These are phyloP conservation scores for Aspergillus aculeatinus DNA, from an alignment of 2,329 filamentous ascomycete species.

Conservation along the genomic window DNA sequence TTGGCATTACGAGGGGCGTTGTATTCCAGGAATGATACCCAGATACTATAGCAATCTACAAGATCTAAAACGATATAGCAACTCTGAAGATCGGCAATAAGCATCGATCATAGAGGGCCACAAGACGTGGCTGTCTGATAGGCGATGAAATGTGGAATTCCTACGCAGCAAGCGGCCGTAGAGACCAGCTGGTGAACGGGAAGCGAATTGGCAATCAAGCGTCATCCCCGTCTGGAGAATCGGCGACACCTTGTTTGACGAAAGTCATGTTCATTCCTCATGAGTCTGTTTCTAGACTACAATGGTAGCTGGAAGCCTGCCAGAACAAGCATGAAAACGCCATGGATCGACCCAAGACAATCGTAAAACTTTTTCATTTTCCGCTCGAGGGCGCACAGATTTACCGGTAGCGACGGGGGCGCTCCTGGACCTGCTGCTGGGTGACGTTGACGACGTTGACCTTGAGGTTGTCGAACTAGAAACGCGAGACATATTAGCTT, in stretches of 20 bases:
- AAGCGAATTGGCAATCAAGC: conserved; percentile 83
- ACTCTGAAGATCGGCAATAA: background rate
- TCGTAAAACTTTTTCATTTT: conserved; percentile 25
- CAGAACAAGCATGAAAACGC: conserved; percentile 29
- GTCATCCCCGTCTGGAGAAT: conserved; percentile 71
- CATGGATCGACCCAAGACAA: conserved; percentile 32
- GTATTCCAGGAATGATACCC: conserved; percentile 15
- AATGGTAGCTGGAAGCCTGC: conserved; percentile 27
- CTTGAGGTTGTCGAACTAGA: conserved; percentile 91
- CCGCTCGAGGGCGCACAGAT: conserved; percentile 10
- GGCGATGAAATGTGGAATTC: background rate
- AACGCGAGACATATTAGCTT: background rate
- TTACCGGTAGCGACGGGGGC: conserved; percentile 63
- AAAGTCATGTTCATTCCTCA: conserved; percentile 43
- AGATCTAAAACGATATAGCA: background rate
- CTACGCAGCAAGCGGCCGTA: background rate
- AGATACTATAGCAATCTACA: conserved; percentile 1
- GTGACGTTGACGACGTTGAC: conserved; percentile 91
- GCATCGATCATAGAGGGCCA: background rate
- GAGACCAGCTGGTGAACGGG: conserved; percentile 21
- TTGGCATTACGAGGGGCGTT: conserved; percentile 11
- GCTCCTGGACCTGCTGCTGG: conserved; percentile 83
- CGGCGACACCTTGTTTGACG: conserved; percentile 79
- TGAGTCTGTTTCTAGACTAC: conserved; percentile 33
- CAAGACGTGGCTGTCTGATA: background rate